Evolutionary conservation across 192 early-diverging fungal species (phyloP), one percentile per base, ranked within the genome.

Genomic region (Bifiguratus adelaidae): DNA sequence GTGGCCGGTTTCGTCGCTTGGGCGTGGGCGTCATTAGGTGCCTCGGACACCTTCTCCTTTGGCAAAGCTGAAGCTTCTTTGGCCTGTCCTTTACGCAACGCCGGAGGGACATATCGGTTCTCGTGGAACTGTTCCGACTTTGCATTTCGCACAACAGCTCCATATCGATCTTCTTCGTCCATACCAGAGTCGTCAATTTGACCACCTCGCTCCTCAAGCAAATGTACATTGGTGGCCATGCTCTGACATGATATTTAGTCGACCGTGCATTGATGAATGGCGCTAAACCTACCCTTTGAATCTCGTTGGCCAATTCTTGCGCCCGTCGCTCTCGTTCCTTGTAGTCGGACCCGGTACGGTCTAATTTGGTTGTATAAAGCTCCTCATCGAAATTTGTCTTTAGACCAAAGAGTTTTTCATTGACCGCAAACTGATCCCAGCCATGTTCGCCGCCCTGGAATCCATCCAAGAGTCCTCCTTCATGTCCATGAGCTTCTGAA

Each of bases 401-500:
- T 37, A 99, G 77, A 1, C 96, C 96, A 79, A 99, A 99, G 33
- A 89, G 71, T 48, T 71, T 60, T 61, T 95, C 90, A 54, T 99
- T 99, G 3, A 76, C 84, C 3, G 80, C 86, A 77, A 99, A 99
- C 61, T 99, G 96, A 63, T 99, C 92, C 96, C 96, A 99, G 5
- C 61, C 52, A 36, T 51, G 45, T 27, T 30, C 38, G 13, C n/a
- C 44, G 25, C 44, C 55, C 57, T 36, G 52, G 51, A 7, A 35
- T 25, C 23, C 46, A 11, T 49, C 30, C 42, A 51, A 47, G 35
- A 21, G 40, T 3, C 7, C 55, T 23, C 53, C 50, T 33, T 48
- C 34, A 15, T 41, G 23, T 23, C 23, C 58, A 16, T 53, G 22
- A 0, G 32, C 46, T n/a, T 38, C 37, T 53, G 45, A 48, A n/a